These are phyloP conservation scores for Chrysanthemum makinoi DNA, from an alignment of 129 eudicot genomes.

Conservation along the genomic window DNA sequence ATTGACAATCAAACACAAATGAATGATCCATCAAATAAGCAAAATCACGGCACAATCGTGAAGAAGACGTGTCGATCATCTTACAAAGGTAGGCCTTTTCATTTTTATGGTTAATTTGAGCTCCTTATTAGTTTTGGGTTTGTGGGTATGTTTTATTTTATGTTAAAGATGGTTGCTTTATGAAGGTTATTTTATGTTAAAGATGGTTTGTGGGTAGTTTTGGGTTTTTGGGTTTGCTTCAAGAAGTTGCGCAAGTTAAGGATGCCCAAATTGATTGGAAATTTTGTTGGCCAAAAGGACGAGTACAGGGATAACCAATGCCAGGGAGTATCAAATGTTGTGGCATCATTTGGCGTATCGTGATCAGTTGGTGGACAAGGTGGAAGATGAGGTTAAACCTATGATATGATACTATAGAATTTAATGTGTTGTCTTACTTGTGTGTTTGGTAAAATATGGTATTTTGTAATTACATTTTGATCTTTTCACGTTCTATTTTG, in stretches of 20 bases:
- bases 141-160: neutral
- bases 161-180: neutral
- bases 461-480: too few relatives aligned
- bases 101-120: conserved; percentile 10
- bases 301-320: conserved; percentile 59
- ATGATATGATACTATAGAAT: neutral
- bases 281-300: conserved; percentile 62
- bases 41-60: conserved; percentile 45
- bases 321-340: conserved; percentile 84
- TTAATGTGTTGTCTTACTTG: too few relatives aligned
- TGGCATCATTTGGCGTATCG: conserved; percentile 98
- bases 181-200: too few relatives aligned
- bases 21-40: conserved; percentile 45
- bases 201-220: too few relatives aligned
- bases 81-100: conserved; percentile 47
- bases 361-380: conserved; percentile 37
- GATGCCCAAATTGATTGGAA: conserved; percentile 66
- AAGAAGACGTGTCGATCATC: conserved; percentile 59
- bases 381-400: conserved; percentile 56
- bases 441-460: too few relatives aligned
- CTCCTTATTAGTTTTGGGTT: neutral
- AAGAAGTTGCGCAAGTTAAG: conserved; percentile 64
- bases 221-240: conserved; percentile 68
- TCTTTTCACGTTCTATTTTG: too few relatives aligned
- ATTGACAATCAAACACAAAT: conserved; percentile 27